Base-by-base conservation (phyloP, 78 protist genomes). In the Dictyostelium citrinum region DNA sequence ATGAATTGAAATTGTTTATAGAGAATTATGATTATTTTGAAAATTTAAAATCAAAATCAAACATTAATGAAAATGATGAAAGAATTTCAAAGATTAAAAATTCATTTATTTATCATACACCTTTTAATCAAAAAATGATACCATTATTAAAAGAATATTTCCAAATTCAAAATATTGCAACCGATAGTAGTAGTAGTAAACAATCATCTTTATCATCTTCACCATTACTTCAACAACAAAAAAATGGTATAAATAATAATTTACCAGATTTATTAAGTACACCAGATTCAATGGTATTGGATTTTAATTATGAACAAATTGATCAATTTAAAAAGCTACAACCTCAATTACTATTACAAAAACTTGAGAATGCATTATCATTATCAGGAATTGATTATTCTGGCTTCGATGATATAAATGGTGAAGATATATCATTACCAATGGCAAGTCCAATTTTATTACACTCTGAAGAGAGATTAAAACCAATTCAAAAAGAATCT, bases 61-160 rank as follows among this genome's bases (percentile, higher is more conserved):
- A 10, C 17, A 12, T 8, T 20, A 29, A 24, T 3, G 33, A 49
- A 31, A 43, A 80, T 6, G 93, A 88, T 17, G 88, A 82, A 41
- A 27, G 45, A 16, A 51, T 33, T 12, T 11, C 35, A 14, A 76
- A 78, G 51, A 37, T 51, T 22, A 51, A 75, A n/a, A 67, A 78
- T 7, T 76, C 86, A 9, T 68, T 88, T 72, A 33, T 77, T 49
- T 72, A 43, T 37, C 93, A 88, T 31, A 88, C 93, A 12, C 93
- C 93, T n/a, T 72, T 88, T 74, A 88, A 88, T 41, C 37, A 46
- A 31, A 88, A 77, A 24, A 88, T 88, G 84, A 82, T 78, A 24
- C 93, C 93, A 29, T 22, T 88, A 33, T 31, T 88, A 16, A 78
- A 43, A 31, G 93, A 88, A 10, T 88, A 88, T 45, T 46, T 61